Evolutionary conservation across 1,284 basidiomycete genomes (phyloP).

Genomic region (Cutaneotrichosporon cavernicola): DNA sequence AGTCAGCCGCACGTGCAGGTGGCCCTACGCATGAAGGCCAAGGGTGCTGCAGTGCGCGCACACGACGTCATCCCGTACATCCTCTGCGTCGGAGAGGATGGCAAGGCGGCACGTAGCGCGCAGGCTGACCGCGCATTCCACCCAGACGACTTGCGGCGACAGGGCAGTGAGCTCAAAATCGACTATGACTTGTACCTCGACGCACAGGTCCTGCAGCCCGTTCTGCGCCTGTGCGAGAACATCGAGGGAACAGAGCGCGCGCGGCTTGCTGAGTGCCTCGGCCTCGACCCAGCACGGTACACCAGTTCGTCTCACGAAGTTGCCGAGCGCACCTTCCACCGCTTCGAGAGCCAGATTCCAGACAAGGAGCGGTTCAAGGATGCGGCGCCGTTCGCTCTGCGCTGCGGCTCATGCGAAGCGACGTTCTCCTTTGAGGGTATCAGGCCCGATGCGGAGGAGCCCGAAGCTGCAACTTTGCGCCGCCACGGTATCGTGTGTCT

Average conservation of each 20-base stretch:
- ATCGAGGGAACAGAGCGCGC: constrained; percentile 94
- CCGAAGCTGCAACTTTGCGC: constrained; percentile 57
- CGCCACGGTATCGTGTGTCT: constrained; percentile 59
- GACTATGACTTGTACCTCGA: constrained; percentile 92
- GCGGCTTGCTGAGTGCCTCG: constrained; percentile 89
- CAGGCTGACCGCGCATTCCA: constrained; percentile 91
- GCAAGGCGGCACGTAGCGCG: constrained; percentile 68
- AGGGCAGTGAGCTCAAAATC: constrained; percentile 59
- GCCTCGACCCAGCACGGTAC: constrained; percentile 85
- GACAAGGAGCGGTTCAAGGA: constrained; percentile 85
- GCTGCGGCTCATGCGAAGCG: constrained; percentile 71
- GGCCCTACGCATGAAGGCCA: constrained; percentile 83
- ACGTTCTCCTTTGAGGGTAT: constrained; percentile 66
- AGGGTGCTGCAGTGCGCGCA: constrained; percentile 72
- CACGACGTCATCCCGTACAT: constrained; percentile 97
- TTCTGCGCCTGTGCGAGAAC: constrained; percentile 91
- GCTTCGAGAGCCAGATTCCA: constrained; percentile 85
- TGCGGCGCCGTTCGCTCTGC: constrained; percentile 65
- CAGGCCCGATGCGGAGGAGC: constrained; percentile 41
- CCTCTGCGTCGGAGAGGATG: constrained; percentile 79
- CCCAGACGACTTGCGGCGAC: constrained; percentile 83
- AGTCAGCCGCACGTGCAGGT: constrained; percentile 96
- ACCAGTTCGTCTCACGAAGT: constrained; percentile 57
- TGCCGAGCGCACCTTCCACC: constrained; percentile 70
- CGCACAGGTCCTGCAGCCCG: constrained; percentile 88